Percentiles rank a stretch among this genome's conserved stretches.
phyloP scores from a whole-genome alignment of 306 rosid genomes.

The Coriaria nepalensis region DNA sequence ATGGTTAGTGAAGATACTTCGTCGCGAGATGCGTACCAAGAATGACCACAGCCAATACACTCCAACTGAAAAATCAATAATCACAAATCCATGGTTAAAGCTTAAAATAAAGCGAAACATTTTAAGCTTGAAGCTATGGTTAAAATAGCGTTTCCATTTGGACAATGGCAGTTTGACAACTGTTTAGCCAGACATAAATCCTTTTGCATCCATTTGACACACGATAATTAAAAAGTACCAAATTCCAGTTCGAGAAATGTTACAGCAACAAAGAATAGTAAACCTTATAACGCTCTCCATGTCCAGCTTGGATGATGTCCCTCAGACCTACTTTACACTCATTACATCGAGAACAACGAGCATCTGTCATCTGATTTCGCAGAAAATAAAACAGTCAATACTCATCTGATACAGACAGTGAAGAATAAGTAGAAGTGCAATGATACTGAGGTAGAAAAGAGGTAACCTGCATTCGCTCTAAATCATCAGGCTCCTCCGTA shows the following conservation, averaged over 20 bases:
- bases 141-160: too few species aligned
- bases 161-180: too few species aligned
- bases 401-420: conserved; percentile 6
- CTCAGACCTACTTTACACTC: conserved; percentile 70
- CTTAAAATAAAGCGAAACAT: too few species aligned
- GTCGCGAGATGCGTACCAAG: conserved; percentile 85
- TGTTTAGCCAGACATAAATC: too few species aligned
- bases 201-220: too few species aligned
- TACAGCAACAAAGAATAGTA: conserved; percentile 6
- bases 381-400: conserved; percentile 15
- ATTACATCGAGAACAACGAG: conserved; percentile 74
- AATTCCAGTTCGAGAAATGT: too few species aligned
- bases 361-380: conserved; percentile 72
- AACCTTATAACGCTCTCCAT: conserved; percentile 74
- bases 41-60: conserved; percentile 76
- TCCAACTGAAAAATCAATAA: conserved; percentile 54
- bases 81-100: conserved; percentile 12
- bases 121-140: too few species aligned
- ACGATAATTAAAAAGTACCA: too few species aligned
- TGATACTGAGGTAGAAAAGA: conserved; percentile 8
- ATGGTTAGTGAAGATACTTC: conserved; percentile 56
- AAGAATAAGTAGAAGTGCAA: conserved; percentile 5
- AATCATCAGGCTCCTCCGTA: conserved; percentile 62
- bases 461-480: conserved; percentile 69
- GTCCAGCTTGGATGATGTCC: conserved; percentile 81